Conservation (phyloP, 768 basidiomycete species). For the Tricholoma matsutake region DNA sequence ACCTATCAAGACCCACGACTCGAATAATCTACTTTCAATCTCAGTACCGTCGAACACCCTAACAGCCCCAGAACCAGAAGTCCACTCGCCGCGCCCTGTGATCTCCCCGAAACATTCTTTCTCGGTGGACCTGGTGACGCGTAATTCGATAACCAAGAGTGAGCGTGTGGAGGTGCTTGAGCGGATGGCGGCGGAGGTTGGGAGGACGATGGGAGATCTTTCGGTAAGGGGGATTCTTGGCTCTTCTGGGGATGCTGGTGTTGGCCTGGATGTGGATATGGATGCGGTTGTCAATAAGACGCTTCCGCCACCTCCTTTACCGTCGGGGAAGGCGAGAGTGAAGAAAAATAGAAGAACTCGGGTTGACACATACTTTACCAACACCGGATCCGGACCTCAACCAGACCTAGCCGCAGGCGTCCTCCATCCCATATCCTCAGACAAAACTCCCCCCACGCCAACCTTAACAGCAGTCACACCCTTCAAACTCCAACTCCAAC, state of each 20-base stretch:
- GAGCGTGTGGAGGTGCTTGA: constrained; percentile 69
- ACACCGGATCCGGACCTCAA: not conserved
- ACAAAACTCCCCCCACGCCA: constrained; percentile 50
- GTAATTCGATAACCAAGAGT: constrained; percentile 41
- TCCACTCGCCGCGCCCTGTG: constrained; percentile 67
- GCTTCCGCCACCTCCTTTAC: constrained; percentile 55
- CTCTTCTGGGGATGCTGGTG: constrained; percentile 4
- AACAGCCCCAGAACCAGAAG: constrained; percentile 9
- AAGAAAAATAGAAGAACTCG: constrained; percentile 17
- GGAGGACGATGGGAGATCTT: constrained; percentile 30
- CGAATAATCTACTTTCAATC: too few relatives aligned
- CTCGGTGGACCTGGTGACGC: constrained; percentile 36
- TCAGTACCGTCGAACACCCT: not conserved
- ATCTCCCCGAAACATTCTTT: constrained; percentile 64
- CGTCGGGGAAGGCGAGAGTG: constrained; percentile 35
- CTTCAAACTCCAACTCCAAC: constrained; percentile 20
- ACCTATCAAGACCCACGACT: too few relatives aligned
- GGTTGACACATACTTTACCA: constrained; percentile 28
- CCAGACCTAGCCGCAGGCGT: not conserved
- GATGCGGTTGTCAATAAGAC: constrained; percentile 47
- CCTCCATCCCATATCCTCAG: constrained; percentile 17
- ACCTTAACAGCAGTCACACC: constrained; percentile 43
- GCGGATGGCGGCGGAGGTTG: constrained; percentile 65
- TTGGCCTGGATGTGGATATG: not conserved
- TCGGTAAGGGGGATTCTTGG: constrained; percentile 34